Percentiles rank a stretch among this genome's conserved stretches.
Evolutionary conservation across 2,329 filamentous ascomycete species (phyloP).

Genomic region (Thelonectria olida): DNA sequence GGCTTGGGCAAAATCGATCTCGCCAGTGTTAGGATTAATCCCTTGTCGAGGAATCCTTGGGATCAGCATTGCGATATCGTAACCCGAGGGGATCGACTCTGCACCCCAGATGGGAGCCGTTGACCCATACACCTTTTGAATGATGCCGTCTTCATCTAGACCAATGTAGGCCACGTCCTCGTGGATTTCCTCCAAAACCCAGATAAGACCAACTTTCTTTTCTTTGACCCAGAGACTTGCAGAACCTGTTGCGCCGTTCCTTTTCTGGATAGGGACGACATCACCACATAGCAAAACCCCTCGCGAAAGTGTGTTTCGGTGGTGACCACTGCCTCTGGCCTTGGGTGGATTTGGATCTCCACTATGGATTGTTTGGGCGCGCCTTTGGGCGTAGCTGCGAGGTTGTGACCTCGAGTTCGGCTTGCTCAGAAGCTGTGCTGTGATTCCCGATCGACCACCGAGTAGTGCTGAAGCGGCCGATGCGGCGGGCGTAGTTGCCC

Average conservation of each 20-base stretch:
- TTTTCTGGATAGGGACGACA: conserved; percentile 97
- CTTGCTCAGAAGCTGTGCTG: conserved; percentile 87
- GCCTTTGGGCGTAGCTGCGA: conserved; percentile 63
- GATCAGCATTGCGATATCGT: conserved; percentile 80
- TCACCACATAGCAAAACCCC: conserved; percentile 95
- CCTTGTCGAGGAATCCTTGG: conserved; percentile 83
- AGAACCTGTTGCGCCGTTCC: conserved; percentile 89
- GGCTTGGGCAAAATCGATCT: conserved; percentile 81
- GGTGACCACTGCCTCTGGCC: conserved; percentile 64
- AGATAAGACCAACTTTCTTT: conserved; percentile 91
- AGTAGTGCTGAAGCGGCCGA: conserved; percentile 64
- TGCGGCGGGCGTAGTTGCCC: conserved; percentile 47
- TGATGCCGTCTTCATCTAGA: conserved; percentile 79
- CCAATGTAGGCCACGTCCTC: conserved; percentile 86
- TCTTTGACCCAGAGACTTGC: conserved; percentile 99
- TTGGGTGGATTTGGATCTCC: conserved; percentile 65
- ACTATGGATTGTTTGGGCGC: conserved; percentile 72
- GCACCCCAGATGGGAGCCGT: conserved; percentile 87
- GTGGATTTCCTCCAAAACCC: conserved; percentile 97
- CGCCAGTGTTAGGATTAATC: conserved; percentile 74
- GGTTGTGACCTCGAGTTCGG: conserved; percentile 68
- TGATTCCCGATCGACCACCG: conserved; percentile 79
- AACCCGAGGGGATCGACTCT: conserved; percentile 70
- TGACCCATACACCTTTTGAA: conserved; percentile 78
- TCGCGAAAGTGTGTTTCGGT: conserved; percentile 79